These are phyloP conservation scores for Parachaetomium inaequale DNA, from an alignment of 495 filamentous ascomycete species.

Conservation along the genomic window DNA sequence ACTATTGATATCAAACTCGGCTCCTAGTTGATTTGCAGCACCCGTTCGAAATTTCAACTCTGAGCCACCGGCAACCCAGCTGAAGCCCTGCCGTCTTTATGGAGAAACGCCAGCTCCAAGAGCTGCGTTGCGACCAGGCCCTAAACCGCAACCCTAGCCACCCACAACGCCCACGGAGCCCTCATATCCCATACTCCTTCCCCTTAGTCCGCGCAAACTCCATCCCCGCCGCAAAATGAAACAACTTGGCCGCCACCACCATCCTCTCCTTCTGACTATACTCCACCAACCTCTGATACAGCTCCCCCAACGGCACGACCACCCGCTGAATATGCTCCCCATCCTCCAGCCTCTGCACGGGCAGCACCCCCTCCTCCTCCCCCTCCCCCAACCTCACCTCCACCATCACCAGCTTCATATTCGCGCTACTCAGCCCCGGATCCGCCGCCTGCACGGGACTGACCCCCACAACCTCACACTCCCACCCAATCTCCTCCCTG, in stretches of 20 bases:
- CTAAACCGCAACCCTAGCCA: neutral
- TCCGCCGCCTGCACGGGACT: slow-evolving; percentile 42
- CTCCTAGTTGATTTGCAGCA: too few species aligned
- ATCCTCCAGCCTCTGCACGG: slow-evolving; percentile 70
- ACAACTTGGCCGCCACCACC: slow-evolving; percentile 43
- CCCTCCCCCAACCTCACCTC: slow-evolving; percentile 61
- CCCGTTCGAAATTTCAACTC: too few species aligned
- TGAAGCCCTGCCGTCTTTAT: too few species aligned
- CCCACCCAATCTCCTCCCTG: slow-evolving; percentile 86
- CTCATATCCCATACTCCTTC: slow-evolving; percentile 31
- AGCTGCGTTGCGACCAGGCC: neutral
- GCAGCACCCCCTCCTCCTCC: slow-evolving; percentile 44
- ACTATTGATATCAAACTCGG: too few species aligned
- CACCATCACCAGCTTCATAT: slow-evolving; percentile 75
- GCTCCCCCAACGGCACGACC: slow-evolving; percentile 59
- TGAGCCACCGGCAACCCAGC: too few species aligned
- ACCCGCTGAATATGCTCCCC: slow-evolving; percentile 83
- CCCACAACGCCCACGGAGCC: neutral
- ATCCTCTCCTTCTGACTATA: slow-evolving; percentile 38
- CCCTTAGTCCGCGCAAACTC: slow-evolving; percentile 37
- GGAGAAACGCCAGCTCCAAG: too few species aligned
- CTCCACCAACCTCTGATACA: slow-evolving; percentile 48
- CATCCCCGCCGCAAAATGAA: slow-evolving; percentile 46
- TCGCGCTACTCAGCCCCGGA: slow-evolving; percentile 77
- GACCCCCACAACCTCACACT: slow-evolving; percentile 30